Conservation (phyloP, 495 filamentous ascomycete genomes). For the Tuber indicum region DNA sequence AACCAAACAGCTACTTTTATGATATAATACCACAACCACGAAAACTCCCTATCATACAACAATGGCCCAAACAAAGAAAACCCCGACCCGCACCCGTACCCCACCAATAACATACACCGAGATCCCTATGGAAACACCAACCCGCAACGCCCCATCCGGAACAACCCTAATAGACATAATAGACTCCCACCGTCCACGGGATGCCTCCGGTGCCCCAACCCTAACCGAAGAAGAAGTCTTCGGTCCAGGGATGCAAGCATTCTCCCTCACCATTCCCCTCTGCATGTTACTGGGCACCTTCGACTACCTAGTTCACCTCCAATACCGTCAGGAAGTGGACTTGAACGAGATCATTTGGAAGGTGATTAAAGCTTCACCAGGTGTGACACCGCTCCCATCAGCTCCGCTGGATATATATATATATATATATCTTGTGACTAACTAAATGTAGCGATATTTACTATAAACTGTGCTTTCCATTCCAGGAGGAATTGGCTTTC, state of each 20-base stretch:
- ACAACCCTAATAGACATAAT: conserved; percentile 61
- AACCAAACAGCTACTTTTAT: not conserved
- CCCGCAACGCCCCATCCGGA: conserved; percentile 25
- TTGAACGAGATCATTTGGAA: conserved; percentile 54
- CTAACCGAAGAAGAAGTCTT: conserved; percentile 42
- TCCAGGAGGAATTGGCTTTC: conserved; percentile 48
- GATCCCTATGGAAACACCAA: conserved; percentile 51
- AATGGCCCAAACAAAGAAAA: conserved; percentile 36
- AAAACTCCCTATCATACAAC: not conserved
- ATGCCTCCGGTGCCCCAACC: conserved; percentile 42
- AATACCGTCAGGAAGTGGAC: conserved; percentile 68
- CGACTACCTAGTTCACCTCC: conserved; percentile 82
- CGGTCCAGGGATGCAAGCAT: conserved; percentile 54
- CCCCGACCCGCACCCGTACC: conserved; percentile 39
- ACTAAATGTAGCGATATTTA: conserved; percentile 52
- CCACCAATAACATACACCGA: conserved; percentile 47
- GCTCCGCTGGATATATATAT: conserved; percentile 12
- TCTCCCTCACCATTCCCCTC: conserved; percentile 66
- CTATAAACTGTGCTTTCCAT: conserved; percentile 57
- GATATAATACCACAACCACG: conserved; percentile 18
- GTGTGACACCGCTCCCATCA: conserved; percentile 43
- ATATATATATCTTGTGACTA: conserved; percentile 14
- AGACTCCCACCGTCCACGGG: conserved; percentile 52
- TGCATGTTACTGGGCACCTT: conserved; percentile 79
- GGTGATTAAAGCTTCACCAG: conserved; percentile 48